phyloP scores from a whole-genome alignment of 768 basidiomycete species.

The Amanita exitialis region DNA sequence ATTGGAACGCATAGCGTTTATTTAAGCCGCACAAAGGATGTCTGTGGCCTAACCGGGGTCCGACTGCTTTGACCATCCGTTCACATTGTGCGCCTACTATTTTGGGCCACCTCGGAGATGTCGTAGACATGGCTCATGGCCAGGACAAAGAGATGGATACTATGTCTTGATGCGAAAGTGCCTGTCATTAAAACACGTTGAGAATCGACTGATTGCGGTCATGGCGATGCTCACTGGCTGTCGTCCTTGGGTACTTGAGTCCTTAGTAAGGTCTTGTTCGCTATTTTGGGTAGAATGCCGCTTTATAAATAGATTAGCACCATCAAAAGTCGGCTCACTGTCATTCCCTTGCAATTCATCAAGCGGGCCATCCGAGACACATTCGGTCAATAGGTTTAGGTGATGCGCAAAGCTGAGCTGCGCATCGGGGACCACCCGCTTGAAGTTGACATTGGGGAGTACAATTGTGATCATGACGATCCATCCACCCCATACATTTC shows the following conservation, averaged over 20 bases:
- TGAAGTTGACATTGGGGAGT: constrained; percentile 8
- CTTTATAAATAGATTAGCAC: not conserved
- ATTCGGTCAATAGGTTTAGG: not conserved
- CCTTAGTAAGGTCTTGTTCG: not conserved
- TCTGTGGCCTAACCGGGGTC: not conserved
- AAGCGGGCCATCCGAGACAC: not conserved
- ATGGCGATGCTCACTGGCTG: not conserved
- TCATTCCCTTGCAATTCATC: not conserved
- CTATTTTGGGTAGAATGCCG: not conserved
- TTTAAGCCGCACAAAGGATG: not conserved
- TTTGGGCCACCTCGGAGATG: not conserved
- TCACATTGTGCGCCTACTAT: not conserved
- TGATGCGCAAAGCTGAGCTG: not conserved
- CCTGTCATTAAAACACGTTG: not conserved
- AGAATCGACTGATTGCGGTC: not conserved
- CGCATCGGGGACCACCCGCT: not conserved
- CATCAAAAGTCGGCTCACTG: not conserved
- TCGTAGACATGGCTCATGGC: not conserved
- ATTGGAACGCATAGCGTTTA: not conserved
- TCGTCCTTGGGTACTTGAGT: not conserved
- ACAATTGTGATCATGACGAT: not conserved
- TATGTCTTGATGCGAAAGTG: not conserved
- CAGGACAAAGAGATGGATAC: not conserved
- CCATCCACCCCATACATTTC: not conserved
- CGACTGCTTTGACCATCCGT: not conserved